Conservation (phyloP, 176 grass and related monocot genomes). For the Musa schizocarpa region DNA sequence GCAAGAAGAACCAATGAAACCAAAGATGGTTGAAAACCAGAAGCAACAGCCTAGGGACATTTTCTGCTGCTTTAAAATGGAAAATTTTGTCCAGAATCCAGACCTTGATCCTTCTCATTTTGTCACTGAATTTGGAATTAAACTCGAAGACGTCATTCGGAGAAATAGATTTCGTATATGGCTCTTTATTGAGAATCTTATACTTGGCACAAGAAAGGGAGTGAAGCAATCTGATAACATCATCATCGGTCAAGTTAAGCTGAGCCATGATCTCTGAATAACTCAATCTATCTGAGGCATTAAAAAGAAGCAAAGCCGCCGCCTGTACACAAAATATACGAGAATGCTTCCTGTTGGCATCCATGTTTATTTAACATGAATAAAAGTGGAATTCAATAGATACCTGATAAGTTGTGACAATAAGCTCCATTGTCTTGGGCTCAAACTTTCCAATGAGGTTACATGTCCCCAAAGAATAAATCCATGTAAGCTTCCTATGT, state of each 20-base stretch:
- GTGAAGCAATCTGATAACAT: conserved; percentile 26
- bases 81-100: conserved; percentile 19
- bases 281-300: conserved; percentile 24
- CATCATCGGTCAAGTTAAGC: conserved; percentile 20
- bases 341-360: background rate
- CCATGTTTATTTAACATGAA: background rate
- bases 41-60: background rate
- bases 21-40: background rate
- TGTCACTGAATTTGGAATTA: conserved; percentile 92
- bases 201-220: conserved; percentile 24
- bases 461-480: conserved; percentile 97
- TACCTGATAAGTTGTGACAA: conserved; percentile 98
- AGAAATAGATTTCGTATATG: conserved; percentile 19
- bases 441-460: conserved; percentile 88
- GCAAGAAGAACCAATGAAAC: background rate
- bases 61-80: background rate
- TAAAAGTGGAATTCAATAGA: background rate
- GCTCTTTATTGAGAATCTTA: conserved; percentile 25
- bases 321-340: conserved; percentile 1
- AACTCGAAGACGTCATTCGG: conserved; percentile 48
- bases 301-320: conserved; percentile 18
- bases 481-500: conserved; percentile 95
- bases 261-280: conserved; percentile 22
- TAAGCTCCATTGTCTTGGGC: conserved; percentile 66
- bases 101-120: conserved; percentile 98